Base-by-base conservation (phyloP, 2,329 filamentous ascomycete genomes). In the Chaetomium olivaceum region DNA sequence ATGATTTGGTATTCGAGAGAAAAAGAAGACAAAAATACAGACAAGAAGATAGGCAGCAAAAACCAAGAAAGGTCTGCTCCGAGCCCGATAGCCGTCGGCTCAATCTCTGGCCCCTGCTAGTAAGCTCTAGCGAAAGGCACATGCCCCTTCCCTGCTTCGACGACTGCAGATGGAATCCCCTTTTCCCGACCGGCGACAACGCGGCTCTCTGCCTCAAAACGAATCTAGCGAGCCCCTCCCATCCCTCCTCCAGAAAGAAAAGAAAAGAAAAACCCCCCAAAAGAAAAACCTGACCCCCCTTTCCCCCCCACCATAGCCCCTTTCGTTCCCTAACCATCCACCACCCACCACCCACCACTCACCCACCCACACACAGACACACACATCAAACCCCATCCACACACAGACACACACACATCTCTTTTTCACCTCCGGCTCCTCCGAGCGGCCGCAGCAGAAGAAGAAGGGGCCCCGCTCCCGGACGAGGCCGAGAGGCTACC, bases 11-110 rank as follows among this genome's bases (percentile, higher is more conserved):
- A 62, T 48, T 55, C 12, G 14, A 12, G n/a, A 14, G 31, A 48
- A 56, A 62, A 27, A 19, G 23, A 48, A 19, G 25, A 27, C 21
- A 16, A 52, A 46, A 39, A 36, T 23, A 51, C 31, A 60, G 16
- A 33, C 43, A 61, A 61, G 59, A 61, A 61, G 23, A 52, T 23
- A 21, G 29, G 39, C 51, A 21, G 29, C 2, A 33, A 33, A 52
- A 39, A 11, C 6, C 43, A 23, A 48, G 46, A 51, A 62, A 48
- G 11, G 54, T 31, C 14, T 43, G 5, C 50, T 7, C 33, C n/a
- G 9, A 11, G 54, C n/a, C 60, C 48, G 58, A 61, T 23, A 31
- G 27, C 19, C 19, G 25, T 61, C 50, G 48, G 48, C 16, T 23
- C 33, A 59, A 54, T 29, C 51, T 29, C 51, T 52, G 46, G 25